Percentiles rank a stretch among this genome's conserved stretches.
Conservation (phyloP, 1,284 basidiomycete genomes). For the Cryptococcus amylolentus region DNA sequence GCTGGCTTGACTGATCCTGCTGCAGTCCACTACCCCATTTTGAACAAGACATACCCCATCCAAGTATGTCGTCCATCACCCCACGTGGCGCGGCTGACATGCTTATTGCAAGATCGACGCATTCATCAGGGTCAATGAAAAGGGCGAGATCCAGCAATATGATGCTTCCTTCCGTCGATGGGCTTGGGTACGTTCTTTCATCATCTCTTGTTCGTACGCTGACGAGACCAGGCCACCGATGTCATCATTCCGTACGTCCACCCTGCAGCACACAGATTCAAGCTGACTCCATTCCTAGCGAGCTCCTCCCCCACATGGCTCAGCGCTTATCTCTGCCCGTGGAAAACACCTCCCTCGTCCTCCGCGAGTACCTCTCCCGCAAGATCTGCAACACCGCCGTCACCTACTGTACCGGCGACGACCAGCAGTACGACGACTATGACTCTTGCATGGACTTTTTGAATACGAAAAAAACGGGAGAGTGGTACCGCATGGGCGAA, state of each 20-base stretch:
- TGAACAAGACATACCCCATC: slow-evolving; percentile 20
- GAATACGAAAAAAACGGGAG: slow-evolving; percentile 12
- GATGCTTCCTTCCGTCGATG: slow-evolving; percentile 25
- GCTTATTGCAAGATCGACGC: slow-evolving; percentile 13
- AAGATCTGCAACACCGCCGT: slow-evolving; percentile 17
- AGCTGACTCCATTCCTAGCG: background rate
- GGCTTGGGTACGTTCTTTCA: slow-evolving; percentile 18
- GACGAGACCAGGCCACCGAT: slow-evolving; percentile 15
- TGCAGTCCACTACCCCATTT: slow-evolving; percentile 13
- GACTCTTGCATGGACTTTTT: slow-evolving; percentile 20
- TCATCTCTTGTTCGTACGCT: background rate
- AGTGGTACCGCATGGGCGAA: slow-evolving; percentile 25
- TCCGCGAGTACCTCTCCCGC: slow-evolving; percentile 21
- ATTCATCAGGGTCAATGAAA: slow-evolving; percentile 18
- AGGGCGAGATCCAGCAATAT: slow-evolving; percentile 19
- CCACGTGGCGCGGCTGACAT: background rate
- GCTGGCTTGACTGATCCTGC: background rate
- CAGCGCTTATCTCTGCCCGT: background rate
- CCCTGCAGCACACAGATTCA: background rate
- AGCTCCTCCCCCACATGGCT: slow-evolving; percentile 28
- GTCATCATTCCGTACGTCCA: slow-evolving; percentile 15
- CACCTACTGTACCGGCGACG: slow-evolving; percentile 19
- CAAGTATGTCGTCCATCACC: slow-evolving; percentile 7
- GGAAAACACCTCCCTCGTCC: slow-evolving; percentile 11
- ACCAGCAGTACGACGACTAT: slow-evolving; percentile 22